Evolutionary conservation across 106 monocot genomes (phyloP).

Genomic region (Chionographis japonica): DNA sequence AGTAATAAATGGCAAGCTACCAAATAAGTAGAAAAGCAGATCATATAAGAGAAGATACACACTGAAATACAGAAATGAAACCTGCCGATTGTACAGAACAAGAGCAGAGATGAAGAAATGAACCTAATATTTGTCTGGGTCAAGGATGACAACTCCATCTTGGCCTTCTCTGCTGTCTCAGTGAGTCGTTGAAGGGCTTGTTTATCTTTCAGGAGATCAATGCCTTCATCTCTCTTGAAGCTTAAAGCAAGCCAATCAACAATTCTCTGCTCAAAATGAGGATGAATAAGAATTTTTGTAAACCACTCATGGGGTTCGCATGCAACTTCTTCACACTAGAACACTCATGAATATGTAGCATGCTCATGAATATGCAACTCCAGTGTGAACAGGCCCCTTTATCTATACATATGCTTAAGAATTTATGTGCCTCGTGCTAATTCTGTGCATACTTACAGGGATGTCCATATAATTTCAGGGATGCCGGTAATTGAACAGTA

Average conservation of each 20-base stretch:
- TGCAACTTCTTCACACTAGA: too few relatives aligned
- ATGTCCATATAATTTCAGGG: too few relatives aligned
- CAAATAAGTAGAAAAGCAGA: neutral
- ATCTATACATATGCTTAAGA: too few relatives aligned
- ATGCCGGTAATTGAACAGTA: too few relatives aligned
- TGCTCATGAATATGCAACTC: too few relatives aligned
- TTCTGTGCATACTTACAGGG: too few relatives aligned
- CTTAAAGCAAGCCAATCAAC: conserved; percentile 57
- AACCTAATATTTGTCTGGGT: conserved; percentile 66
- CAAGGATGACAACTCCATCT: conserved; percentile 66
- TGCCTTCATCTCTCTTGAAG: conserved; percentile 64
- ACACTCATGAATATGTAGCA: too few relatives aligned
- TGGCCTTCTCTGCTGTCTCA: conserved; percentile 71
- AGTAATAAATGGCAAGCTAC: conserved; percentile 70
- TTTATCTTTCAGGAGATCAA: conserved; percentile 69
- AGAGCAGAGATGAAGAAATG: neutral
- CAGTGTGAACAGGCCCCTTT: too few relatives aligned
- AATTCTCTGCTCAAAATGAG: conserved; percentile 30
- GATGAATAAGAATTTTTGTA: neutral
- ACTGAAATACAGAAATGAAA: neutral
- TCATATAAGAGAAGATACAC: neutral
- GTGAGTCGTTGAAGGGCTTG: conserved; percentile 69
- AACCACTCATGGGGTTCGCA: too few relatives aligned
- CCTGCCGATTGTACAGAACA: neutral
- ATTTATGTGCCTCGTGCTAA: too few relatives aligned